Conservation (phyloP, 768 basidiomycete species). For the Mycena albidolilacea region DNA sequence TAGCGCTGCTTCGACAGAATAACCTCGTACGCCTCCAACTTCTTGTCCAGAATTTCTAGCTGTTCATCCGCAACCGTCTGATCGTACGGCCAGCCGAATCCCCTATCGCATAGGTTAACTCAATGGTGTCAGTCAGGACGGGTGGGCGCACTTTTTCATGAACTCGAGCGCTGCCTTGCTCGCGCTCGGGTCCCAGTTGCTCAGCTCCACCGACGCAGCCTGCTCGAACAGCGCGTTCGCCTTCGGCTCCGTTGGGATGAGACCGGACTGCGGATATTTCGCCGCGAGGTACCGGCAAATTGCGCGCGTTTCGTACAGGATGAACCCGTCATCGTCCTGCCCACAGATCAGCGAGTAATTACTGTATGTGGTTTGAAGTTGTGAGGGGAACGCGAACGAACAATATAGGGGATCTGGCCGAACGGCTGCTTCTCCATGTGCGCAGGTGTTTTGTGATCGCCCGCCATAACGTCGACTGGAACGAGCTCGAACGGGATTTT, state of each 20-base stretch:
- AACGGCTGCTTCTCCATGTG: constrained; percentile 61
- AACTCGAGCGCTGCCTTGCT: constrained; percentile 8
- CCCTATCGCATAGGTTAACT: too few relatives aligned
- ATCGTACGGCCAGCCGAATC: constrained; percentile 33
- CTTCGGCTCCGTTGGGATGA: constrained; percentile 51
- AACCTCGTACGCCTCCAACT: constrained; percentile 58
- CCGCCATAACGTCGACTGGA: constrained; percentile 42
- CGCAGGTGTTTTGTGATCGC: constrained; percentile 53
- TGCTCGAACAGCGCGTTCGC: constrained; percentile 48
- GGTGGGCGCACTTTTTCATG: neutral
- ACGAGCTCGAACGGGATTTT: constrained; percentile 38
- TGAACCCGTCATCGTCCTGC: constrained; percentile 62
- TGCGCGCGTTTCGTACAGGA: constrained; percentile 63
- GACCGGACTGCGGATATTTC: constrained; percentile 58
- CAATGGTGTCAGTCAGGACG: too few relatives aligned
- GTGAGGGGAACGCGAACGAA: neutral
- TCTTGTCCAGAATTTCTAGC: constrained; percentile 44
- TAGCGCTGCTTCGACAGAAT: constrained; percentile 59
- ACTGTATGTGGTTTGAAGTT: neutral
- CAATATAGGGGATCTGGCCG: constrained; percentile 52
- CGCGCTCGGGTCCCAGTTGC: constrained; percentile 23
- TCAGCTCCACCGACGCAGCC: constrained; percentile 26
- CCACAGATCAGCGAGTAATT: neutral
- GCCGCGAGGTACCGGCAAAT: constrained; percentile 61
- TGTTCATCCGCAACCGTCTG: constrained; percentile 41